Base-by-base conservation (phyloP, 2,329 filamentous ascomycete species). In the Ophiostoma tasmaniense region DNA sequence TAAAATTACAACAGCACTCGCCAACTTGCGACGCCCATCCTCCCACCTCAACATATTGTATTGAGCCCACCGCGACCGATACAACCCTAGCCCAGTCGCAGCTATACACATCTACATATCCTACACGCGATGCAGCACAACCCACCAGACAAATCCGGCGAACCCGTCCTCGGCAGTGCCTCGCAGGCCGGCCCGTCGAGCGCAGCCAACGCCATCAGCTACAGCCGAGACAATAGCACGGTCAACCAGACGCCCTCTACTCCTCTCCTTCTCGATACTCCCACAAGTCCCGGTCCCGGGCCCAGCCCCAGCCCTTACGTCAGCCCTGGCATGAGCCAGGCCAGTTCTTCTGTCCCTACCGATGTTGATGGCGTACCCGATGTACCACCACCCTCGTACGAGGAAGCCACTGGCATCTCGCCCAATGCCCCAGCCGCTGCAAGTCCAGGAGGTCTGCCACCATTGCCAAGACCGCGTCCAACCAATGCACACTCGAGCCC, bases 341-440 rank as follows among this genome's bases (percentile, higher is more conserved):
- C 7, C 50, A 55, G 50, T 10, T 10, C n/a, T 3, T 25, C 50
- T 55, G 3, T 22, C 8, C 55, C 55, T 22, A 35, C 61, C 17
- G 35, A 28, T 11, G 52, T 64, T 39, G 66, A 70, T 52, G 61
- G 62, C 13, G n/a, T 45, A 0, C 69, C 70, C 28, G 69, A 71
- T 25, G 72, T 45, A n/a, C 71, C 71, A 3, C 72, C 72, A 10
- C 72, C 72, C 22, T 70, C 71, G 6, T 73, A 73, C 69, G 72
- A 73, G 64, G 72, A 73, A 52, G 72, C 72, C 42, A 69, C 50
- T 17, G 71, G 69, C 55, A 69, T 71, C 33, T 52, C 66, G 6
- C 55, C 66, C 22, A 3, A n/a, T 22, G 50, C 42, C 4, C 37
- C 66, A 11, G 25, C 50, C 13, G 50, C 66, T 25, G 45, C 42